Conservation (phyloP, 768 basidiomycete species). For the Suillus cothurnatus region DNA sequence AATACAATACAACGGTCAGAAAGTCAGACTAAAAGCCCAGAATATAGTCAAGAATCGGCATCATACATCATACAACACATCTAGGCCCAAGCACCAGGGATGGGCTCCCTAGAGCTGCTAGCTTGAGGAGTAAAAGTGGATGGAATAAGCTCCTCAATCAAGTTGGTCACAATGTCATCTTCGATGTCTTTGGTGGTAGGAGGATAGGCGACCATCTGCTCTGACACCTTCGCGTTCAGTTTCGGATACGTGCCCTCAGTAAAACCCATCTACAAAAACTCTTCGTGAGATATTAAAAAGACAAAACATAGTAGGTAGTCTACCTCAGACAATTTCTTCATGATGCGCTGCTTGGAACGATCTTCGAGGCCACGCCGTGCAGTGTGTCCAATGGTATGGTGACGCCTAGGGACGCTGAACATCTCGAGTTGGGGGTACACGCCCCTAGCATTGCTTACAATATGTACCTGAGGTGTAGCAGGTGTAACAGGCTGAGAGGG, state of each 20-base stretch:
- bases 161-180: conserved; percentile 64
- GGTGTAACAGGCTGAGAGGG: conserved; percentile 13
- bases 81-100: conserved; percentile 52
- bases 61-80: not conserved
- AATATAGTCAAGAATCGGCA: not conserved
- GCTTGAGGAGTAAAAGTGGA: conserved; percentile 40
- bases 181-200: conserved; percentile 55
- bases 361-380: conserved; percentile 18
- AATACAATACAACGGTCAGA: conserved; percentile 9
- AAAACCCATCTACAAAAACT: conserved; percentile 68
- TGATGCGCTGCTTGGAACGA: conserved; percentile 48
- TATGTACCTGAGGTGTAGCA: conserved; percentile 36
- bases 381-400: conserved; percentile 34
- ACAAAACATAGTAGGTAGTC: conserved; percentile 42
- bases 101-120: conserved; percentile 31
- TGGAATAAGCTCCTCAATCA: conserved; percentile 61
- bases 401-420: conserved; percentile 53
- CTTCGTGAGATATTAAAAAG: conserved; percentile 13
- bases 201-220: conserved; percentile 45
- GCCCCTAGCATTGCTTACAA: conserved; percentile 65
- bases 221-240: conserved; percentile 51
- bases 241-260: conserved; percentile 57
- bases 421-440: conserved; percentile 66
- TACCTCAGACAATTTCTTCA: conserved; percentile 56
- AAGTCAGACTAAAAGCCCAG: not conserved